phyloP scores from a whole-genome alignment of 2,329 filamentous ascomycete species.

The Tolypocladium endophyticum region DNA sequence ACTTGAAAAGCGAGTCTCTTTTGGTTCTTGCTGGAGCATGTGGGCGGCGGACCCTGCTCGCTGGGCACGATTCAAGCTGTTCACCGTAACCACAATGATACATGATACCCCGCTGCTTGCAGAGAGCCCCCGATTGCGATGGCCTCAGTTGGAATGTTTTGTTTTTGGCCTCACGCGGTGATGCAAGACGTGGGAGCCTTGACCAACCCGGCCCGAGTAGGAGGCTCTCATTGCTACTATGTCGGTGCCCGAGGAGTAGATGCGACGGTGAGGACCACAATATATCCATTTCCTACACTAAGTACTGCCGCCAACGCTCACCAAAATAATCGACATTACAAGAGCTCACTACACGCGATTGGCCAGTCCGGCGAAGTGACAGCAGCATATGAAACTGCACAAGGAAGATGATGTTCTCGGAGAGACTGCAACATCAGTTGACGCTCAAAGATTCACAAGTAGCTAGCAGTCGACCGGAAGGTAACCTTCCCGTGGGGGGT shows the following conservation, averaged over 20 bases:
- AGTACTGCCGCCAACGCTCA: not conserved
- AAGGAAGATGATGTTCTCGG: not conserved
- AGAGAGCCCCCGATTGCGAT: not conserved
- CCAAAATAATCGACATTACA: not conserved
- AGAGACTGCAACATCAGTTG: not conserved
- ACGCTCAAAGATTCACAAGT: not conserved
- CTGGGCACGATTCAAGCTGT: slow-evolving; percentile 2
- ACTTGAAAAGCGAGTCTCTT: not conserved
- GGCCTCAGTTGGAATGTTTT: not conserved
- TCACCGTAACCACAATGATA: slow-evolving; percentile 2
- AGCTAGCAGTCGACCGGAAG: not conserved
- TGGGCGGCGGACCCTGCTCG: not conserved
- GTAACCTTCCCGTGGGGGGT: not conserved
- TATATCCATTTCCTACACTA: not conserved
- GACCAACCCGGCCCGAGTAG: not conserved
- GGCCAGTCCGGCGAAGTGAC: not conserved
- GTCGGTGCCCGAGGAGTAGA: not conserved
- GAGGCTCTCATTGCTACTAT: not conserved
- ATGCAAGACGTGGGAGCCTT: no score
- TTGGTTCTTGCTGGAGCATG: not conserved
- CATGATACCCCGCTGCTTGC: slow-evolving; percentile 7
- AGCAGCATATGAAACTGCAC: not conserved
- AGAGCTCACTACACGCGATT: not conserved
- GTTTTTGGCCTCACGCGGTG: not conserved
- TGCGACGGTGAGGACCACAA: not conserved